Evolutionary conservation across 2,329 filamentous ascomycete genomes (phyloP).

Genomic region (Salinomyces thailandicus): DNA sequence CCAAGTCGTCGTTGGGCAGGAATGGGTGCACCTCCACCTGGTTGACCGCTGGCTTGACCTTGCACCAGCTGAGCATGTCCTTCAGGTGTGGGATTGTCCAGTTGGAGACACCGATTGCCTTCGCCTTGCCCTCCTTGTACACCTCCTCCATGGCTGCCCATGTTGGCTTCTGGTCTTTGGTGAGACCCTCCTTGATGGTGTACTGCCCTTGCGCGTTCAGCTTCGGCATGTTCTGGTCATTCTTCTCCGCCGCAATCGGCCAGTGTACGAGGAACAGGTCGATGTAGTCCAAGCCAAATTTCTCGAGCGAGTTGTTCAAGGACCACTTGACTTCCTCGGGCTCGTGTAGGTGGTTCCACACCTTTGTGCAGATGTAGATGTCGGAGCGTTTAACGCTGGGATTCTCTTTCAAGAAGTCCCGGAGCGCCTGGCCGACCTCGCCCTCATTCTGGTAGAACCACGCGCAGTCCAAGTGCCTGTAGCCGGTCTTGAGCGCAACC

Average conservation of each 20-base stretch:
- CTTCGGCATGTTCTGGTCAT: constrained; percentile 37
- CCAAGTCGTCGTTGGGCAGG: constrained; percentile 52
- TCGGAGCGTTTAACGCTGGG: constrained; percentile 38
- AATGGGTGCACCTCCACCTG: constrained; percentile 45
- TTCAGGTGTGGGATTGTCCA: constrained; percentile 36
- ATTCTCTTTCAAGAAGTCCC: constrained; percentile 44
- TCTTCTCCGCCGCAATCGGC: constrained; percentile 42
- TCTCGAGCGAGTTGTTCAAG: constrained; percentile 25
- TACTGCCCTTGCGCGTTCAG: constrained; percentile 47
- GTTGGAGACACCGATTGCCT: constrained; percentile 45
- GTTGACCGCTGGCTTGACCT: constrained; percentile 34
- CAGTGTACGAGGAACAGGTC: constrained; percentile 31
- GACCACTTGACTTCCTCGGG: constrained; percentile 28
- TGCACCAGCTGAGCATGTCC: constrained; percentile 33
- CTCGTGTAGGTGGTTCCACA: constrained; percentile 43
- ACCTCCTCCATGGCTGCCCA: constrained; percentile 53
- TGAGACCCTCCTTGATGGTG: constrained; percentile 53
- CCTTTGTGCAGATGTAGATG: constrained; percentile 44
- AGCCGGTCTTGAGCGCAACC: constrained; percentile 41
- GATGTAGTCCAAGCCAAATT: constrained; percentile 26
- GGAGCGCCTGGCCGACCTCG: constrained; percentile 43
- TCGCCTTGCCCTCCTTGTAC: constrained; percentile 43
- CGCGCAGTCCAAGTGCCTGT: constrained; percentile 47
- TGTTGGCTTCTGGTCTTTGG: constrained; percentile 55
- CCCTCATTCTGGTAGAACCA: constrained; percentile 46